A percentile compares a stretch with the other conserved stretches of the same genome.
Conservation (phyloP, 805 yeast species). For the Debaryomyces tyrocola region DNA sequence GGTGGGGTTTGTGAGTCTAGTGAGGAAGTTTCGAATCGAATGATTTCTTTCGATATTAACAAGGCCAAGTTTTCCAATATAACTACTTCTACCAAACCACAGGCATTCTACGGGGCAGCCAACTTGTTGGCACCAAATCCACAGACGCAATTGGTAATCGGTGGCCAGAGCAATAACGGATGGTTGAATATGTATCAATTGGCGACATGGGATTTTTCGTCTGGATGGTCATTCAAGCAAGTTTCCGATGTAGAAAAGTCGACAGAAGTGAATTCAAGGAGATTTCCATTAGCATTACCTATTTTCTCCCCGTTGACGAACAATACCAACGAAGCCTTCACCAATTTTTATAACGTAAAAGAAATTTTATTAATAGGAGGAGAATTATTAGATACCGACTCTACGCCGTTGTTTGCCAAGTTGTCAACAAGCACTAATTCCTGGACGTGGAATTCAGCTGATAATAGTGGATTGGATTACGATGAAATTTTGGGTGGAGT, state of each 20-base stretch:
- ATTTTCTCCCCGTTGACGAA: conserved; percentile 36
- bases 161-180: conserved; percentile 62
- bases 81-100: conserved; percentile 53
- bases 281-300: conserved; percentile 54
- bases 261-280: conserved; percentile 51
- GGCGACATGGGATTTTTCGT: conserved; percentile 67
- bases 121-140: conserved; percentile 44
- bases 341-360: conserved; percentile 31
- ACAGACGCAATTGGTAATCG: conserved; percentile 54
- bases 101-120: conserved; percentile 54
- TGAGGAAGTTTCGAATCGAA: conserved; percentile 36
- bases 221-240: conserved; percentile 63
- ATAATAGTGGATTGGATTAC: conserved; percentile 12
- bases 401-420: conserved; percentile 44
- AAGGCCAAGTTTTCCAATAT: conserved; percentile 36
- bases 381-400: conserved; percentile 29
- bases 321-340: conserved; percentile 25
- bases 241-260: conserved; percentile 20
- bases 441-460: conserved; percentile 40
- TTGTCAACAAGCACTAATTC: conserved; percentile 32
- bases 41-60: conserved; percentile 44
- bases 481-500: conserved; percentile 49
- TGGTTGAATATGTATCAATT: conserved; percentile 75
- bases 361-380: conserved; percentile 66
- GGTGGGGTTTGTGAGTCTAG: conserved; percentile 45